phyloP scores from a whole-genome alignment of 2,329 filamentous ascomycete genomes.

The Colletotrichum incanum region DNA sequence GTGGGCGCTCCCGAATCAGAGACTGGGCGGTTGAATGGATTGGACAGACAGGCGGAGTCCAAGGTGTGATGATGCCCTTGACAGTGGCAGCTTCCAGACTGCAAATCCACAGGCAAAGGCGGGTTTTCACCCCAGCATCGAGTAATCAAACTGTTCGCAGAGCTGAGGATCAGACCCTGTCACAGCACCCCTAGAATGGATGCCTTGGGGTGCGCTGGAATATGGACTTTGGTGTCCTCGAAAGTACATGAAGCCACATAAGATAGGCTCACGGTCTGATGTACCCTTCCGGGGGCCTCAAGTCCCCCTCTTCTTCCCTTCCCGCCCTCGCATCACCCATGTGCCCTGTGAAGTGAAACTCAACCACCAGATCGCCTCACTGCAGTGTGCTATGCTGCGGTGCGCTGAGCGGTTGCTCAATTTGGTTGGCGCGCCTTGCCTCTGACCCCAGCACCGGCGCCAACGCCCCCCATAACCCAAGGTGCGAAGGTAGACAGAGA shows the following conservation, averaged over 20 bases:
- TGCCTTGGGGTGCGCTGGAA: neutral
- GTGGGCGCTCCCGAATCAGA: neutral
- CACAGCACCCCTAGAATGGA: slow-evolving; percentile 17
- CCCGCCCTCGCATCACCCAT: slow-evolving; percentile 6
- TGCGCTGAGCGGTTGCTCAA: slow-evolving; percentile 4
- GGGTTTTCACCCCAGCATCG: neutral
- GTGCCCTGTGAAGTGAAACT: slow-evolving; percentile 31
- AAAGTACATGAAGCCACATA: neutral
- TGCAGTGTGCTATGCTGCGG: slow-evolving; percentile 1
- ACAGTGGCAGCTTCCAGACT: neutral
- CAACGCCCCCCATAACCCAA: neutral
- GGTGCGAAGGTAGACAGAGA: neutral
- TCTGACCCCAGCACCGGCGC: neutral
- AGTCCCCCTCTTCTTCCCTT: neutral
- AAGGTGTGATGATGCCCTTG: neutral
- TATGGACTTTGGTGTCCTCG: neutral
- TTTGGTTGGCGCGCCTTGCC: slow-evolving; percentile 32
- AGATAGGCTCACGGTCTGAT: neutral
- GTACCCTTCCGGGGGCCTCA: neutral
- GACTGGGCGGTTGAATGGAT: neutral
- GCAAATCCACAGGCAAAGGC: slow-evolving; percentile 8
- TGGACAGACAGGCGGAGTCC: neutral
- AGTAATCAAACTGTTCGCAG: slow-evolving; percentile 18
- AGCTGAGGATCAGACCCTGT: slow-evolving; percentile 40
- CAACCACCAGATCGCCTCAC: slow-evolving; percentile 22